A percentile compares a stretch with the other conserved stretches of the same genome.
phyloP scores from a whole-genome alignment of 225 moss, liverwort and hornwort species.

The Bryoerythrophyllum caledonicum region DNA sequence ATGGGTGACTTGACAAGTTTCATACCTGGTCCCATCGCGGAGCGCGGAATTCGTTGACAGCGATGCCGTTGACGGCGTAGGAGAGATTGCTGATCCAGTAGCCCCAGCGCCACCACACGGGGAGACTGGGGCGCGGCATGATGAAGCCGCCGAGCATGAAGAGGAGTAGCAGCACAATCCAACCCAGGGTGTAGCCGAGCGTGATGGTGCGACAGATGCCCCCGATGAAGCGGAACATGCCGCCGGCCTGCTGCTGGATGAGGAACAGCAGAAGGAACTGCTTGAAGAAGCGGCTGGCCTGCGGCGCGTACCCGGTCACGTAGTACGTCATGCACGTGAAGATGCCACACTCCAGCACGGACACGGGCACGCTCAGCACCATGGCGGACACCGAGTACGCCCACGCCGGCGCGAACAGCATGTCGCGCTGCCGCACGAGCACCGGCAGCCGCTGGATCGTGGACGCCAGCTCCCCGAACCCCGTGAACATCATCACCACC shows the following conservation, averaged over 20 bases:
- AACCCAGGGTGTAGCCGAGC: constrained; percentile 58
- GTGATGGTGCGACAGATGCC: constrained; percentile 65
- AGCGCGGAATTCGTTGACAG: constrained; percentile 61
- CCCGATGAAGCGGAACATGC: constrained; percentile 76
- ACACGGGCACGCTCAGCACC: constrained; percentile 64
- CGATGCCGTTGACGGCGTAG: constrained; percentile 48
- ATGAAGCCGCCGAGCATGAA: constrained; percentile 76
- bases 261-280: constrained; percentile 51
- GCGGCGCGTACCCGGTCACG: constrained; percentile 73
- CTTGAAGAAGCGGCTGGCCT: constrained; percentile 66
- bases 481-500: constrained; percentile 70
- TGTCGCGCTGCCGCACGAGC: constrained; percentile 77
- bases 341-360: constrained; percentile 45
- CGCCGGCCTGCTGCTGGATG: constrained; percentile 64
- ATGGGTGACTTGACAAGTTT: too few relatives aligned
- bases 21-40: constrained; percentile 69
- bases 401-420: constrained; percentile 81
- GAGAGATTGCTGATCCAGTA: constrained; percentile 69
- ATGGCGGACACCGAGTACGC: constrained; percentile 62
- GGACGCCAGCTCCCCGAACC: constrained; percentile 77
- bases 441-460: constrained; percentile 75
- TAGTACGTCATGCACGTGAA: constrained; percentile 74
- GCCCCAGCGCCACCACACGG: constrained; percentile 86
- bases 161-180: constrained; percentile 47
- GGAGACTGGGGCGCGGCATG: constrained; percentile 48